Percentiles rank a stretch among this genome's conserved stretches.
These are phyloP conservation scores for Penicillium corylophilum DNA, from an alignment of 2,329 filamentous ascomycete species.

Conservation along the genomic window DNA sequence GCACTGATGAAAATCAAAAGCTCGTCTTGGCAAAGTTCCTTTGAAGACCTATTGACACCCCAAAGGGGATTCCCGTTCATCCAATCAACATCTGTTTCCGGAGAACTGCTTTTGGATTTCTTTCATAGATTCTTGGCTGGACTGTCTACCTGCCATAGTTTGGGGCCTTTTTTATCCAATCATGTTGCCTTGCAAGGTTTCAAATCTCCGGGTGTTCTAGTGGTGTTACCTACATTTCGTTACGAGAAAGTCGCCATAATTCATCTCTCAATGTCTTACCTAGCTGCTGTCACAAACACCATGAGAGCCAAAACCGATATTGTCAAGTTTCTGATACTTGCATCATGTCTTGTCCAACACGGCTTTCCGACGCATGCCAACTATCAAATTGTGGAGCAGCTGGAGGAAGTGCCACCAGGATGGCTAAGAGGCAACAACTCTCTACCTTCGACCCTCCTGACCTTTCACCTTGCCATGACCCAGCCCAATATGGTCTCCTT, in stretches of 20 bases:
- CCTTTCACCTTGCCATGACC: conserved; percentile 51
- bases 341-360: conserved; percentile 7
- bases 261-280: background rate
- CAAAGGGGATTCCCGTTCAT: background rate
- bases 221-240: background rate
- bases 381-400: conserved; percentile 30
- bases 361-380: conserved; percentile 1
- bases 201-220: background rate
- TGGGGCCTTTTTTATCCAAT: background rate
- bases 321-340: conserved; percentile 5
- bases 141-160: background rate
- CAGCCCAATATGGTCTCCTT: conserved; percentile 53
- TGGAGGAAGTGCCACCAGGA: conserved; percentile 31
- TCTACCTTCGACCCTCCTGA: conserved; percentile 41
- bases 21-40: background rate
- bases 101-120: background rate
- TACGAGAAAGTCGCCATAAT: background rate
- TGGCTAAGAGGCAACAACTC: conserved; percentile 33
- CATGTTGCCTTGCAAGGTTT: background rate
- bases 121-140: background rate
- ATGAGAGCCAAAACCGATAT: background rate
- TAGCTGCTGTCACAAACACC: background rate
- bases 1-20: background rate
- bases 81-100: background rate
- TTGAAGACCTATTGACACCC: background rate